Evolutionary conservation across 306 rosid genomes (phyloP), one percentile per base, ranked within the genome.

Genomic region (Begonia loranthoides): DNA sequence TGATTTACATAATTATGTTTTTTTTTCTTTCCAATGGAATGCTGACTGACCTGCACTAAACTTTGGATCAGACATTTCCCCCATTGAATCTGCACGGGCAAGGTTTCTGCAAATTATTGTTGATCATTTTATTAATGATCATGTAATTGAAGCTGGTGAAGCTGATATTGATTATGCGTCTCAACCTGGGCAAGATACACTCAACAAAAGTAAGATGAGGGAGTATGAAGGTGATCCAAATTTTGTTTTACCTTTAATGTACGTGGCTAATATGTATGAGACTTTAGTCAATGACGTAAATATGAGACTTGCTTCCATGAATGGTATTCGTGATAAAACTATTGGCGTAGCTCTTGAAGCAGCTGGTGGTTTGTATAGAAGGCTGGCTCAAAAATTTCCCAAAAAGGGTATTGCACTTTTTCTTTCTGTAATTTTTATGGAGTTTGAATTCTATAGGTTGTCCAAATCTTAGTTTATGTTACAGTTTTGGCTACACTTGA

Each of bases 271-370:
- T 70, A 62, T 90, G 87, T 90, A 90, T 16, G 90, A 90, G 52
- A 72, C 69, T 58, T 73, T 90, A 54, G 95, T 90, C 52, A 58
- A 57, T 60, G 94, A 90, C 24, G 87, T 73, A 49, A 86, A 90
- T 67, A 74, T 58, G 46, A 83, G 94, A 79, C 95, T 90, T 68
- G 66, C 81, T 68, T 82, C 94, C 59, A 54, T 80, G 84, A 76
- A 69, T 66, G 95, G 95, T 49, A 69, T 79, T 61, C 87, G 97
- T 13, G 97, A 85, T 58, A 90, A 90, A 74, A 79, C 92, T 1
- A 82, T 90, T 64, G 95, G 90, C 49, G 97, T 90, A 52, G 95
- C 97, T 46, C 97, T 90, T 58, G 97, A 90, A 76, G 97, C 95
- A 45, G 76, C 97, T 54, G 97, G 97, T 66, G 97, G 97, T 38